phyloP scores from a whole-genome alignment of 495 filamentous ascomycete species.

The Aspergillus nanangensis region DNA sequence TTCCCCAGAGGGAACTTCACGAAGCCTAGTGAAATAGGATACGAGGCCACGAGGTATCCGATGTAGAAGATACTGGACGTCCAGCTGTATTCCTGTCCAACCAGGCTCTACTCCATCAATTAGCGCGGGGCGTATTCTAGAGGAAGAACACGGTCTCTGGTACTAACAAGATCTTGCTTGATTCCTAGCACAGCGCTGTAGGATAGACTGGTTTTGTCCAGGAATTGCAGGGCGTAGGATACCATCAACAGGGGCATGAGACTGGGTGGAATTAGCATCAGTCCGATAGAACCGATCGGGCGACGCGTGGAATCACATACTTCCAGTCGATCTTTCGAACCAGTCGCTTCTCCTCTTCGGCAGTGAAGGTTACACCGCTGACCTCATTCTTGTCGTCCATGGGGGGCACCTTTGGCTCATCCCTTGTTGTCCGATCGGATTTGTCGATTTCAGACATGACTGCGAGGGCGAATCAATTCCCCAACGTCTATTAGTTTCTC shows the following conservation, averaged over 20 bases:
- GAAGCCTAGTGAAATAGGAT: conserved; percentile 30
- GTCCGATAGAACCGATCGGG: background rate
- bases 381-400: no score
- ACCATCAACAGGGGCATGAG: conserved; percentile 4
- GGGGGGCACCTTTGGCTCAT: no score
- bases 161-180: conserved; percentile 32
- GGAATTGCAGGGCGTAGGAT: conserved; percentile 12
- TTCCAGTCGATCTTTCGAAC: conserved; percentile 13
- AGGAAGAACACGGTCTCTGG: no score
- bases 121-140: no score
- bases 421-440: no score
- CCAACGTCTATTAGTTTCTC: no score
- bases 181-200: conserved; percentile 51
- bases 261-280: background rate
- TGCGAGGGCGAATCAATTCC: no score
- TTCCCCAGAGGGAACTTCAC: conserved; percentile 11
- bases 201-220: conserved; percentile 38
- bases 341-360: conserved; percentile 9
- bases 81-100: conserved; percentile 47
- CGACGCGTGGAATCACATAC: background rate
- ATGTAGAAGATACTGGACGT: conserved; percentile 25
- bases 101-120: no score
- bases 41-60: conserved; percentile 18
- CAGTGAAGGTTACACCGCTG: no score
- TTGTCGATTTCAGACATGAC: no score